Percentiles rank a stretch among this genome's conserved stretches.
Evolutionary conservation across 164 flowering plant genomes (phyloP).

Genomic region (Taxillus chinensis): DNA sequence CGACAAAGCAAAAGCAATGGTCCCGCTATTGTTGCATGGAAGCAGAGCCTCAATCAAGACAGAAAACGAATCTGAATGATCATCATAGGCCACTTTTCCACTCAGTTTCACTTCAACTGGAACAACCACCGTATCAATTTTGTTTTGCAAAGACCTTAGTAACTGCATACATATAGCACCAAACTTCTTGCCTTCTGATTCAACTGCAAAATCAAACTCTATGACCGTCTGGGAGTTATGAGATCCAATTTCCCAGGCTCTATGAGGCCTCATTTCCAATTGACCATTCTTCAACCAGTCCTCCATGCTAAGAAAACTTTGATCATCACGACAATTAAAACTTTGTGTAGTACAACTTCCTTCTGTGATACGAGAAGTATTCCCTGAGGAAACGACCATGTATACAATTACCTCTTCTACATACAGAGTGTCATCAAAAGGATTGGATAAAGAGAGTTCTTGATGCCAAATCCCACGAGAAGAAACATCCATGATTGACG

Average conservation of each 20-base stretch:
- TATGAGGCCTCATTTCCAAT: conserved; percentile 43
- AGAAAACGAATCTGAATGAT: conserved; percentile 26
- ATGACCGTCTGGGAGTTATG: conserved; percentile 34
- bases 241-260: conserved; percentile 55
- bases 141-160: conserved; percentile 33
- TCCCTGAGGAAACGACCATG: conserved; percentile 25
- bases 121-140: conserved; percentile 40
- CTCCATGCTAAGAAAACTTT: conserved; percentile 11
- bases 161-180: conserved; percentile 54
- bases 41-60: conserved; percentile 34
- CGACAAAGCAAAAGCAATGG: conserved; percentile 31
- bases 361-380: conserved; percentile 29
- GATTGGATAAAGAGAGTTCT: background rate
- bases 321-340: conserved; percentile 10
- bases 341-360: conserved; percentile 35
- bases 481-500: too few species aligned
- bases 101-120: conserved; percentile 59
- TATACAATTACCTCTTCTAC: background rate
- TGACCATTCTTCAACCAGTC: conserved; percentile 32
- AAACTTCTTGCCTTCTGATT: conserved; percentile 26
- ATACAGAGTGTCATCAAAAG: background rate
- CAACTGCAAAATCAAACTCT: conserved; percentile 40
- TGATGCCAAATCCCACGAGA: too few species aligned
- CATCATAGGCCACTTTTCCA: conserved; percentile 19
- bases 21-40: conserved; percentile 26